A percentile compares a stretch with the other conserved stretches of the same genome.
phyloP scores from a whole-genome alignment of 768 basidiomycete species.

The Boletus sensibilis region DNA sequence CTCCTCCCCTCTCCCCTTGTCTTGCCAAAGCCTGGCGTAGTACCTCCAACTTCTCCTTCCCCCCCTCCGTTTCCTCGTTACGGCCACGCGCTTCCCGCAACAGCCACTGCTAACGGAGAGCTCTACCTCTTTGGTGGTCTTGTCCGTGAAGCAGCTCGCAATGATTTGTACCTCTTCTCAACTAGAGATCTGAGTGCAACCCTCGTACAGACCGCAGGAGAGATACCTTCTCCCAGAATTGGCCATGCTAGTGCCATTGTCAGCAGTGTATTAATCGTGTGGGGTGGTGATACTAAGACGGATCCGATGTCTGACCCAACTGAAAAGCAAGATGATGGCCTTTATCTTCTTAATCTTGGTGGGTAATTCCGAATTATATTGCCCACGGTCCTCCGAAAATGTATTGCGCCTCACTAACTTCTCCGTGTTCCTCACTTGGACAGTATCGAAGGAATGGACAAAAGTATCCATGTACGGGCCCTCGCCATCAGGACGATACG shows the following conservation, averaged over 20 bases:
- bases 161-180: slow-evolving; percentile 92
- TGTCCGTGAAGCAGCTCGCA: slow-evolving; percentile 83
- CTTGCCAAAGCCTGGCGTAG: slow-evolving; percentile 61
- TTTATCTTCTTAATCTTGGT: slow-evolving; percentile 95
- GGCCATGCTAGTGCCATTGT: slow-evolving; percentile 96
- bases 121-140: slow-evolving; percentile 97
- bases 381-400: not conserved
- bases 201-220: slow-evolving; percentile 84
- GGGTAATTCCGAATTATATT: slow-evolving; percentile 31
- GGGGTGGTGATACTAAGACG: slow-evolving; percentile 97
- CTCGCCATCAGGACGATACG: slow-evolving; percentile 87
- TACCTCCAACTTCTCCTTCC: slow-evolving; percentile 65
- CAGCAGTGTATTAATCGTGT: slow-evolving; percentile 92
- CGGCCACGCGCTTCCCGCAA: slow-evolving; percentile 86
- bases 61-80: slow-evolving; percentile 95
- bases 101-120: slow-evolving; percentile 77
- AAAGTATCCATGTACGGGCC: slow-evolving; percentile 74
- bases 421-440: not conserved
- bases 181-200: slow-evolving; percentile 76
- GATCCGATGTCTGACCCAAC: slow-evolving; percentile 56
- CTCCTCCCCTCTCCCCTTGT: slow-evolving; percentile 64
- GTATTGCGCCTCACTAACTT: slow-evolving; percentile 3
- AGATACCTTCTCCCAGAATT: slow-evolving; percentile 86
- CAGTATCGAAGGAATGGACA: slow-evolving; percentile 96
- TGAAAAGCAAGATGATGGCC: slow-evolving; percentile 86